Base-by-base conservation (phyloP, 345 rosid species). In the Populus pruinosa region DNA sequence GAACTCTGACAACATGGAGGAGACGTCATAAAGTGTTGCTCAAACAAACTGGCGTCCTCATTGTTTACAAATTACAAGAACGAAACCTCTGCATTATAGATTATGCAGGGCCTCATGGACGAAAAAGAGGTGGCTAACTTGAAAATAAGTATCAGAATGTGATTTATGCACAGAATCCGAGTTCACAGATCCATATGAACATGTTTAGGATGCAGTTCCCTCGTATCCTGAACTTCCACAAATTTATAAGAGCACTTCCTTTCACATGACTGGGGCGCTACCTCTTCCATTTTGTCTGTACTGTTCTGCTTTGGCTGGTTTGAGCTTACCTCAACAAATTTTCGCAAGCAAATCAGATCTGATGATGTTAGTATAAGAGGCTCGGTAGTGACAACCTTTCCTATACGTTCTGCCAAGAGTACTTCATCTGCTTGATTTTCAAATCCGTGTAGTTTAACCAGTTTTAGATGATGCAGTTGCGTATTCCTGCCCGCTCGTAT, bases 371-470 rank as follows among this genome's bases (percentile, higher is more conserved):
- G 61, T 67, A 85, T 79, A n/a, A 82, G 25, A 29, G 85, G 85
- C 38, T 87, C 70, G 47, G n/a, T 38, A 1, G 74, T 35, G 10
- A 79, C 61, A 5, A 85, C 23, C 75, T 86, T 74, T n/a, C 69
- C 77, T 21, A 91, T 41, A 77, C 76, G 67, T 75, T 82, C 43
- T 8, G 81, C 77, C 49, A 88, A 70, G 43, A 66, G 68, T 66
- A 66, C 80, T 67, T 81, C 85, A 12, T 81, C 80, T 2, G 74
- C 83, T 73, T 66, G 74, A 50, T 61, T 80, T 74, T 65, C 55
- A 71, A 84, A 83, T 41, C 91, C 89, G 27, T 91, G 90, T 75
- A 89, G 12, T 79, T 80, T 87, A 23, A 89, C 85, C 53, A 85
- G 10, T 72, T 83, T 78, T 27, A 89, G 82, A 79, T 78, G 73